Evolutionary conservation across 2,329 filamentous ascomycete species (phyloP), one percentile per base, ranked within the genome.

Genomic region (Calonectria montana): DNA sequence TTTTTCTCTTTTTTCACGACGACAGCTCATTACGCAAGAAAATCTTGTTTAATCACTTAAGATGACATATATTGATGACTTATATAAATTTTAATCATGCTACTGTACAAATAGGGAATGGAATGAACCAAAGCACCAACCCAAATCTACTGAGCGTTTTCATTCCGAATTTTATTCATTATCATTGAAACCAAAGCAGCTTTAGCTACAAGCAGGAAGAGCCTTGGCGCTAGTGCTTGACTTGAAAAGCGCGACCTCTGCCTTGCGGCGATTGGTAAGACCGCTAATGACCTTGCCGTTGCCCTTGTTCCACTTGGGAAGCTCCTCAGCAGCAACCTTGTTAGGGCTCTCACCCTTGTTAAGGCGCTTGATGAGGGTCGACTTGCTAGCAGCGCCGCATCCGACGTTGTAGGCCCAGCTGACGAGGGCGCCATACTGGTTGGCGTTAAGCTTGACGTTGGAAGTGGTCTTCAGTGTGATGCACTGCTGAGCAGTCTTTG

Each of bases 391-490:
- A 57, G 82, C 82, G 4, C 83, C 86, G 70, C 83, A 86, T 29
- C 88, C 87, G 50, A 87, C 81, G 76, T 89, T 89, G 83, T 85
- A 89, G 18, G 85, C 81, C 86, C 86, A 89, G 53, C 83, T 86
- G 43, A 88, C 85, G 2, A 89, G 84, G 1, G 88, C 87, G 48
- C 86, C 88, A 75, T 87, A 89, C 76, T 89, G 85, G 80, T 89
- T 89, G 37, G 81, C 83, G 75, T 88, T 81, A 55, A 81, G 77
- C 16, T 61, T 71, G 7, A 77, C 74, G 1, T 61, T 47, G 25
- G 70, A 69, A 29, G 57, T 80, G 31, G 83, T 81, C 48, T 82
- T 81, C 7, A 79, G 69, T 8, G 82, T 83, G 69, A 88, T 81
- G 75, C 84, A 86, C 53, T 83, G 78, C 72, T 84, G 82, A 72